These are phyloP conservation scores for Claviceps paspali DNA, from an alignment of 2,329 filamentous ascomycete species.

Conservation along the genomic window DNA sequence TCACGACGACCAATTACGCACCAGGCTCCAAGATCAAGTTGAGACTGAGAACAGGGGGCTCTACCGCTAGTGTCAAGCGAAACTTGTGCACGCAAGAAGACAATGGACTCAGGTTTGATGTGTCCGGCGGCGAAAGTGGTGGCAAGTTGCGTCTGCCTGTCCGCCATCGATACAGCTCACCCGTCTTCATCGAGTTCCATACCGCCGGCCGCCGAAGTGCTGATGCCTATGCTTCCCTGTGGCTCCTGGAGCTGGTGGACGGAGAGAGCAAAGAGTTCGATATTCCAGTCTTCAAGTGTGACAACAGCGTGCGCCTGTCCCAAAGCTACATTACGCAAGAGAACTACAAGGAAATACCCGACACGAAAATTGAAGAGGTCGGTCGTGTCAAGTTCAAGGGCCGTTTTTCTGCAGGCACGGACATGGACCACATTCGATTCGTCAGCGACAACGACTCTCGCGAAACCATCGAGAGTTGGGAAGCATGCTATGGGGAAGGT, in stretches of 20 bases:
- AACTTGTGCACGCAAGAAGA: constrained; percentile 46
- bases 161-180: constrained; percentile 77
- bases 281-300: constrained; percentile 80
- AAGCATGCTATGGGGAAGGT: constrained; percentile 78
- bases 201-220: constrained; percentile 50
- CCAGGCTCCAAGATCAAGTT: constrained; percentile 58
- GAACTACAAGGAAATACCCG: constrained; percentile 54
- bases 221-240: constrained; percentile 65
- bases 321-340: constrained; percentile 85
- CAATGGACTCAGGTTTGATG: constrained; percentile 33
- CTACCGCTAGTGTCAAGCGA: constrained; percentile 53
- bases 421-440: constrained; percentile 70
- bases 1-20: constrained; percentile 49
- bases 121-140: constrained; percentile 26
- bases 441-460: constrained; percentile 76
- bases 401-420: constrained; percentile 79
- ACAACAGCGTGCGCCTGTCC: constrained; percentile 57
- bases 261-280: constrained; percentile 64
- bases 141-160: constrained; percentile 61
- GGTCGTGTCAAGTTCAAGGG: constrained; percentile 69
- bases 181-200: constrained; percentile 79
- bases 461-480: constrained; percentile 91
- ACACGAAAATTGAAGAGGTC: constrained; percentile 63
- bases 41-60: constrained; percentile 70
- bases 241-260: constrained; percentile 75